Evolutionary conservation across 805 yeast species (phyloP).

Genomic region (Yamadazyma kitorensis): DNA sequence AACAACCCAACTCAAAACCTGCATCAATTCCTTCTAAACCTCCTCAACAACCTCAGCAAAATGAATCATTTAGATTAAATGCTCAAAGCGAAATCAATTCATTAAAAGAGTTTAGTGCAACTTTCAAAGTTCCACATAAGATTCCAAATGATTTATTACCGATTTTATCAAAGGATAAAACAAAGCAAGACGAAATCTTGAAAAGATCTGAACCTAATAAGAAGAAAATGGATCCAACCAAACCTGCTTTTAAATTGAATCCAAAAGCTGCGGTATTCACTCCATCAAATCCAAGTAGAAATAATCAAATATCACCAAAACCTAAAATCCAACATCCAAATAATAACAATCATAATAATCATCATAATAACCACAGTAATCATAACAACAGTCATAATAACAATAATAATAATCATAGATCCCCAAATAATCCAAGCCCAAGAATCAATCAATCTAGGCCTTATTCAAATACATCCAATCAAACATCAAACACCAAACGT

Average conservation of each 20-base stretch:
- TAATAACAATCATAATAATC: conserved; percentile 11
- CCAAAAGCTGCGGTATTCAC: conserved; percentile 68
- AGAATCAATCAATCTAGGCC: conserved; percentile 31
- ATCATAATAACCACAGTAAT: neutral
- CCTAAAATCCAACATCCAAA: conserved; percentile 14
- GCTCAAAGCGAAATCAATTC: conserved; percentile 66
- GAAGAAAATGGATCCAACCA: conserved; percentile 54
- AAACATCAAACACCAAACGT: conserved; percentile 21
- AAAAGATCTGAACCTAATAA: conserved; percentile 30
- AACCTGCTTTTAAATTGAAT: conserved; percentile 66
- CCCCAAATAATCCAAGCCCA: conserved; percentile 34
- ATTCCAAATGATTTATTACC: conserved; percentile 66
- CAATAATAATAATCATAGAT: too few species aligned
- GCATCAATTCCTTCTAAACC: conserved; percentile 33
- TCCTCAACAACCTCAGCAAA: conserved; percentile 23
- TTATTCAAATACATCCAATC: conserved; percentile 21
- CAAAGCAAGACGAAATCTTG: conserved; percentile 60
- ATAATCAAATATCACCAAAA: conserved; percentile 18
- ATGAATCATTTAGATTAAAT: conserved; percentile 42
- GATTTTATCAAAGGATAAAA: conserved; percentile 62
- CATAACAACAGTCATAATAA: conserved; percentile 5
- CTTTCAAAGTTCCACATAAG: conserved; percentile 66
- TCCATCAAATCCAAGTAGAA: conserved; percentile 38
- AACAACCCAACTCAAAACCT: conserved; percentile 17
- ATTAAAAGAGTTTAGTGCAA: conserved; percentile 74